These are phyloP conservation scores for Mucor racemosus DNA, from an alignment of 371 early-diverging fungal genomes.

Conservation along the genomic window DNA sequence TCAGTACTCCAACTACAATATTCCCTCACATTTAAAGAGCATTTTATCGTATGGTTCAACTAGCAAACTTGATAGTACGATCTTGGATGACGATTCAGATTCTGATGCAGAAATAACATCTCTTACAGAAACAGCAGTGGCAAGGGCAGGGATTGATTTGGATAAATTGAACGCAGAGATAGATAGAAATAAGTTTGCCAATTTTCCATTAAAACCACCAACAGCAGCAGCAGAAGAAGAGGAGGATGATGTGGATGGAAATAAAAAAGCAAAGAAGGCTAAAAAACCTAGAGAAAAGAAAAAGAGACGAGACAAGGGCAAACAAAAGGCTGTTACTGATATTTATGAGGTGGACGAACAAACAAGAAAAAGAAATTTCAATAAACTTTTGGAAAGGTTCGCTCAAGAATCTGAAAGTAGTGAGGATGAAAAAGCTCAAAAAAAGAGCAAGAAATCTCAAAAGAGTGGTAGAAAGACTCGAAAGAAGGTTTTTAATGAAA, in stretches of 20 bases:
- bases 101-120: slow-evolving; percentile 10
- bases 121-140: neutral
- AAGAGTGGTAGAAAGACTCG: slow-evolving; percentile 11
- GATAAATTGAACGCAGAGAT: slow-evolving; percentile 11
- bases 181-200: slow-evolving; percentile 11
- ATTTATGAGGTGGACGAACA: neutral
- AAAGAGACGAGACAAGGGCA: slow-evolving; percentile 15
- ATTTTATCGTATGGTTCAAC: slow-evolving; percentile 8
- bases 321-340: neutral
- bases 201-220: slow-evolving; percentile 21
- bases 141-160: neutral
- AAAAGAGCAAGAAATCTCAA: slow-evolving; percentile 10
- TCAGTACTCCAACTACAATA: slow-evolving; percentile 14
- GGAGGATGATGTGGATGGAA: neutral
- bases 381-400: neutral
- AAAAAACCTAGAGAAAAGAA: slow-evolving; percentile 24
- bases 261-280: neutral
- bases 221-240: neutral
- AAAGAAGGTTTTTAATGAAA: slow-evolving; percentile 1
- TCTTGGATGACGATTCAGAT: slow-evolving; percentile 19
- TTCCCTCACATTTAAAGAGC: slow-evolving; percentile 21
- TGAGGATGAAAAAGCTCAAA: slow-evolving; percentile 12
- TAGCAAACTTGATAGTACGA: neutral
- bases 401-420: neutral
- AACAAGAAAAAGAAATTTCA: neutral